phyloP scores from a whole-genome alignment of 345 rosid species.

The Combretum micranthum region DNA sequence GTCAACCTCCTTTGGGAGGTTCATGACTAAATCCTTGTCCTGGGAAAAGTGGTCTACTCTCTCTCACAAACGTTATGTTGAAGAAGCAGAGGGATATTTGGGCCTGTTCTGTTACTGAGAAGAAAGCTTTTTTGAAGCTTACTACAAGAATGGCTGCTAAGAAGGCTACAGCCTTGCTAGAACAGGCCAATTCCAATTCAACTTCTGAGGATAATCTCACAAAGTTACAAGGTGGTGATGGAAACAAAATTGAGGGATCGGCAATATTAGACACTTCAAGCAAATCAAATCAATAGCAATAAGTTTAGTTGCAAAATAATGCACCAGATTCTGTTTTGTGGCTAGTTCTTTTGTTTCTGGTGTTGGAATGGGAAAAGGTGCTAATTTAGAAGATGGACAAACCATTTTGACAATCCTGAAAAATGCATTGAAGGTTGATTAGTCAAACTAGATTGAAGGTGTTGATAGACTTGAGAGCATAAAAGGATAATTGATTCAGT shows the following conservation, averaged over 20 bases:
- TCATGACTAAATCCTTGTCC: constrained; percentile 68
- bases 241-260: neutral
- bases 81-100: constrained; percentile 16
- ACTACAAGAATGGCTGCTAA: constrained; percentile 16
- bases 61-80: constrained; percentile 15
- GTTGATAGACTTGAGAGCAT: constrained; percentile 4
- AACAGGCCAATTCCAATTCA: constrained; percentile 45
- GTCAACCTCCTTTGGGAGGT: constrained; percentile 90
- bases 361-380: constrained; percentile 15
- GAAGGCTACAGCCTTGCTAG: constrained; percentile 59
- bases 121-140: constrained; percentile 22
- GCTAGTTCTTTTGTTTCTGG: constrained; percentile 1
- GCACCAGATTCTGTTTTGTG: neutral
- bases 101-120: constrained; percentile 14
- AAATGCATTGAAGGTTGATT: no score
- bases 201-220: constrained; percentile 6
- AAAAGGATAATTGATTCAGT: constrained; percentile 13
- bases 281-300: constrained; percentile 7
- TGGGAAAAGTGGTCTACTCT: constrained; percentile 60
- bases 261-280: neutral
- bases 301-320: neutral
- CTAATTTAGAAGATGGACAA: neutral
- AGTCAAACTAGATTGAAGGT: no score
- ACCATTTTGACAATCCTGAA: no score
- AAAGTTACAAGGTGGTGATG: constrained; percentile 14